Evolutionary conservation across 768 basidiomycete species (phyloP).

Genomic region (Tricholoma matsutake): DNA sequence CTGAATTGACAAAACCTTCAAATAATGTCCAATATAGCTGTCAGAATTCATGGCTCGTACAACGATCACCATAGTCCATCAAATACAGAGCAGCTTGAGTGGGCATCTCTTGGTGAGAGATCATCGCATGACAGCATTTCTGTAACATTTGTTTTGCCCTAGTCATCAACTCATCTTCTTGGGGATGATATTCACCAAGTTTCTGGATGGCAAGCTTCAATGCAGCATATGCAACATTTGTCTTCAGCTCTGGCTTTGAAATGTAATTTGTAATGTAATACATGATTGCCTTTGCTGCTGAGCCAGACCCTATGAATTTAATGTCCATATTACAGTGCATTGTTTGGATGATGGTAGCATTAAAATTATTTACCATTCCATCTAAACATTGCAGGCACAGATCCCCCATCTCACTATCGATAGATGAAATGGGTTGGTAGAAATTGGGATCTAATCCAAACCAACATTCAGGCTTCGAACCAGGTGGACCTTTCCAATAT

Average conservation of each 20-base stretch:
- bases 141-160: conserved; percentile 32
- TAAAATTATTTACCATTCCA: conserved; percentile 43
- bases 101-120: conserved; percentile 32
- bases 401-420: conserved; percentile 32
- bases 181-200: conserved; percentile 18
- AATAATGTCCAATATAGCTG: conserved; percentile 35
- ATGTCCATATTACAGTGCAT: conserved; percentile 47
- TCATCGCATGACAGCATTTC: conserved; percentile 31
- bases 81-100: conserved; percentile 35
- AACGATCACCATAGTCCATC: conserved; percentile 33
- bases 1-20: conserved; percentile 22
- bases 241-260: conserved; percentile 39
- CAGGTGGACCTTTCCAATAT: conserved; percentile 24
- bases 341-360: conserved; percentile 32
- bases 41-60: conserved; percentile 32
- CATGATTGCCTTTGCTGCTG: conserved; percentile 37
- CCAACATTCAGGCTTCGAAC: conserved; percentile 21
- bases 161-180: conserved; percentile 13
- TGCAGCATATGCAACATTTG: conserved; percentile 38
- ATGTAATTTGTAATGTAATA: conserved; percentile 52
- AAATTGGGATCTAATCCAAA: conserved; percentile 28
- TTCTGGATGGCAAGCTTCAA: conserved; percentile 33
- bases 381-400: conserved; percentile 31
- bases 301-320: conserved; percentile 41
- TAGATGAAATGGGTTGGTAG: not conserved